phyloP scores from a whole-genome alignment of 345 rosid genomes.

The Acer yangbiense region DNA sequence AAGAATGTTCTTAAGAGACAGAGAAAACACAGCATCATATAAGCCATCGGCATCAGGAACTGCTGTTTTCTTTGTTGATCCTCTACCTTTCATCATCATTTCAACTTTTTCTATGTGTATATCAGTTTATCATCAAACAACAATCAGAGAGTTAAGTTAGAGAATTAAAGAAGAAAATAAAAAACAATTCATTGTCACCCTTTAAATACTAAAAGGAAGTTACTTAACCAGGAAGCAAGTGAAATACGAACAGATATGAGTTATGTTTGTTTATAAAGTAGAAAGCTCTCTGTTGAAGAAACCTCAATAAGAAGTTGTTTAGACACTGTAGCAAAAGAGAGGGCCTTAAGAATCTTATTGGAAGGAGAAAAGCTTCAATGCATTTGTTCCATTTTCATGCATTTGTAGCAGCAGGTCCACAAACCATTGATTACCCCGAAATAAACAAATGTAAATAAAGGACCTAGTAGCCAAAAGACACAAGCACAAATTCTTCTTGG shows the following conservation, averaged over 20 bases:
- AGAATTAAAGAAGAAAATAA: not conserved
- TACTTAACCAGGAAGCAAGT: not conserved
- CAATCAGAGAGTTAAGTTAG: not conserved
- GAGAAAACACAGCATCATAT: conserved; percentile 22
- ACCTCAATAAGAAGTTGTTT: no score
- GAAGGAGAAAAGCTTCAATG: no score
- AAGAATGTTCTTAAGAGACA: conserved; percentile 40
- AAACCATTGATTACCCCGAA: no score
- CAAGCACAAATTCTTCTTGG: no score
- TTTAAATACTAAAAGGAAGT: not conserved
- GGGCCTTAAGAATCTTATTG: no score
- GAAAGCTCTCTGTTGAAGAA: no score
- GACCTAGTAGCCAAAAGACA: no score
- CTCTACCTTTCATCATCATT: not conserved
- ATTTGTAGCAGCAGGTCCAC: no score
- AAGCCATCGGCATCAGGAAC: not conserved
- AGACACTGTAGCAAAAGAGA: no score
- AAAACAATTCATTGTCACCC: not conserved
- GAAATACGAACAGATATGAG: not conserved
- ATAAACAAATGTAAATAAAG: no score
- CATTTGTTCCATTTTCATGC: no score
- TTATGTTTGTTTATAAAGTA: no score
- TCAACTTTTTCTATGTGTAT: not conserved
- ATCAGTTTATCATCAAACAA: not conserved
- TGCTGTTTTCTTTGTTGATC: not conserved